A percentile compares a stretch with the other conserved stretches of the same genome.
phyloP scores from a whole-genome alignment of 2,329 filamentous ascomycete genomes.

The Colletotrichum eleusines region DNA sequence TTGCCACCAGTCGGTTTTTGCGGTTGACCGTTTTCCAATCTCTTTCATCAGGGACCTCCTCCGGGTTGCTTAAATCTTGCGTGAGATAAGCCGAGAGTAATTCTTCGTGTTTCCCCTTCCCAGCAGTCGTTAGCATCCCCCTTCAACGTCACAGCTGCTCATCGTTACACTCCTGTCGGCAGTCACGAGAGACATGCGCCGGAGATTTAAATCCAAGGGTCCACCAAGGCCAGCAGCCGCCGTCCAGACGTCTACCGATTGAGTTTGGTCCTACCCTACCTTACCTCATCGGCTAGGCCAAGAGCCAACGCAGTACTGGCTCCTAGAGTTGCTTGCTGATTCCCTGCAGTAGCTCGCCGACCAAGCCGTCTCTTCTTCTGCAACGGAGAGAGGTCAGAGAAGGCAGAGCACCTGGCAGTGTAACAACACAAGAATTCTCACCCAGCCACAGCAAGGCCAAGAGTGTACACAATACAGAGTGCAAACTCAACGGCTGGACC shows the following conservation, averaged over 20 bases:
- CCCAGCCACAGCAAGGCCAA: not conserved
- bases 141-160: not conserved
- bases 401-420: conserved; percentile 3
- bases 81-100: not conserved
- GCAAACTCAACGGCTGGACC: conserved; percentile 23
- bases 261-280: conserved; percentile 13
- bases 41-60: not conserved
- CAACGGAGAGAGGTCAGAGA: not conserved
- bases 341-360: conserved; percentile 11
- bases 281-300: conserved; percentile 2
- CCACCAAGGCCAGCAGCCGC: conserved; percentile 8
- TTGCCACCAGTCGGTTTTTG: not conserved
- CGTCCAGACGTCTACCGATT: conserved; percentile 20
- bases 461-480: not conserved
- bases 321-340: conserved; percentile 1
- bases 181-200: conserved; percentile 26
- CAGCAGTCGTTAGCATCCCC: not conserved
- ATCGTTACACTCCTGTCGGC: conserved; percentile 1
- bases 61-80: not conserved
- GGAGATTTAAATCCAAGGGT: conserved; percentile 37
- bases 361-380: not conserved
- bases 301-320: conserved; percentile 8
- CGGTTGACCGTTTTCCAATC: not conserved
- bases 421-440: not conserved
- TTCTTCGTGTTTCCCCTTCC: not conserved